Evolutionary conservation across 2,329 filamentous ascomycete species (phyloP).

Genomic region (Fusarium cicatricum): DNA sequence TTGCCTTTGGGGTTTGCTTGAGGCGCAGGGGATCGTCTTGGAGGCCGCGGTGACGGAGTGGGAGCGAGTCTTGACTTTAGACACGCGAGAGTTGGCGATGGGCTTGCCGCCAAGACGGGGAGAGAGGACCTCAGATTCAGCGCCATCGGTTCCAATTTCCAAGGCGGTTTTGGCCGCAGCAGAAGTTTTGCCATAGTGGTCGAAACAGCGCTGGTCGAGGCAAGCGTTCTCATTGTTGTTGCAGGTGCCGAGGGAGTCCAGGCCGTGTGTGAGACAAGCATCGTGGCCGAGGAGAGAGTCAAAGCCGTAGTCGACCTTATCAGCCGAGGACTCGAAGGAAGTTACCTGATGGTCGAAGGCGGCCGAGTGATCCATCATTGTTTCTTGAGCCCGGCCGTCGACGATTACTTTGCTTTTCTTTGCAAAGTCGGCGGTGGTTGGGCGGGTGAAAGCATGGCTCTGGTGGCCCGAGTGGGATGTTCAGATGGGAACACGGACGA

Average conservation of each 20-base stretch:
- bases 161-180: constrained; percentile 17
- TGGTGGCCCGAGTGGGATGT: constrained; percentile 30
- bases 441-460: constrained; percentile 16
- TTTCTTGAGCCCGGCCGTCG: constrained; percentile 8
- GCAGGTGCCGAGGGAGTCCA: constrained; percentile 41
- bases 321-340: constrained; percentile 30
- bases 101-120: constrained; percentile 3
- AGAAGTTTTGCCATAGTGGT: constrained; percentile 34
- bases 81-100: neutral
- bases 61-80: constrained; percentile 20
- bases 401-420: constrained; percentile 11
- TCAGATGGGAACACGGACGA: constrained; percentile 12
- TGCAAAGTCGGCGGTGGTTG: constrained; percentile 10
- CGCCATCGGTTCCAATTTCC: constrained; percentile 29
- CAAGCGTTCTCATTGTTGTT: constrained; percentile 47
- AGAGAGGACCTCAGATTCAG: constrained; percentile 1
- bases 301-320: constrained; percentile 45
- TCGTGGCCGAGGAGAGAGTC: constrained; percentile 40
- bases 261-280: constrained; percentile 35
- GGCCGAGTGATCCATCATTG: constrained; percentile 33
- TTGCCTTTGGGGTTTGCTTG: constrained; percentile 25
- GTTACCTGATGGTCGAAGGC: constrained; percentile 33
- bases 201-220: constrained; percentile 42
- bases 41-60: constrained; percentile 19
- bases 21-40: constrained; percentile 13